phyloP scores from a whole-genome alignment of 1,284 basidiomycete species.

The Trametes polyzona region DNA sequence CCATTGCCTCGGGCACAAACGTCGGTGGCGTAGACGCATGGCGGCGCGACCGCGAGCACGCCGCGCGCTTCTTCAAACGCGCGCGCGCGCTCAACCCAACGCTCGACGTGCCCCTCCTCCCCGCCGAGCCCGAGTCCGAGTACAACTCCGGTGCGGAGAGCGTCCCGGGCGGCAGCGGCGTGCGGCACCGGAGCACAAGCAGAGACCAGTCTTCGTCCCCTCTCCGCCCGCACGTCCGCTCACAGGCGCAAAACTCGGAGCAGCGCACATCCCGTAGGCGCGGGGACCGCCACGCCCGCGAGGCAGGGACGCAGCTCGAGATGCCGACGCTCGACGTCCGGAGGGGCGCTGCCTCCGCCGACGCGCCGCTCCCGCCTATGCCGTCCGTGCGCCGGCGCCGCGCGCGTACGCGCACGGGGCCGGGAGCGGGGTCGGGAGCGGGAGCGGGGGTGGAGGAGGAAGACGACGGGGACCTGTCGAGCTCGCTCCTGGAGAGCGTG shows the following conservation, averaged over 20 bases:
- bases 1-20: conserved; percentile 20
- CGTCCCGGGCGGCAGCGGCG: conserved; percentile 17
- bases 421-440: background rate
- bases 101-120: conserved; percentile 69
- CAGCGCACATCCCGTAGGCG: background rate
- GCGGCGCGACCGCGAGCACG: conserved; percentile 70
- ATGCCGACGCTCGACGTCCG: conserved; percentile 49
- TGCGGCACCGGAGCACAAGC: conserved; percentile 10
- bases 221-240: background rate
- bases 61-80: conserved; percentile 69
- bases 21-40: conserved; percentile 57
- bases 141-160: conserved; percentile 45
- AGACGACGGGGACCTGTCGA: conserved; percentile 28
- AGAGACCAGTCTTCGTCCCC: conserved; percentile 2
- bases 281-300: background rate
- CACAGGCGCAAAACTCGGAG: background rate
- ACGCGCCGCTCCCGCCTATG: conserved; percentile 8
- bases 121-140: conserved; percentile 54
- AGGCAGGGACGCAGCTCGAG: conserved; percentile 19
- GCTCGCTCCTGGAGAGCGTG: conserved; percentile 33
- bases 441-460: conserved; percentile 24
- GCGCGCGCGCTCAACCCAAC: conserved; percentile 60
- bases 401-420: background rate
- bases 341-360: conserved; percentile 23
- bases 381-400: conserved; percentile 8